phyloP scores from a whole-genome alignment of 2,329 filamentous ascomycete genomes.

The Pseudocercospora crystallina region DNA sequence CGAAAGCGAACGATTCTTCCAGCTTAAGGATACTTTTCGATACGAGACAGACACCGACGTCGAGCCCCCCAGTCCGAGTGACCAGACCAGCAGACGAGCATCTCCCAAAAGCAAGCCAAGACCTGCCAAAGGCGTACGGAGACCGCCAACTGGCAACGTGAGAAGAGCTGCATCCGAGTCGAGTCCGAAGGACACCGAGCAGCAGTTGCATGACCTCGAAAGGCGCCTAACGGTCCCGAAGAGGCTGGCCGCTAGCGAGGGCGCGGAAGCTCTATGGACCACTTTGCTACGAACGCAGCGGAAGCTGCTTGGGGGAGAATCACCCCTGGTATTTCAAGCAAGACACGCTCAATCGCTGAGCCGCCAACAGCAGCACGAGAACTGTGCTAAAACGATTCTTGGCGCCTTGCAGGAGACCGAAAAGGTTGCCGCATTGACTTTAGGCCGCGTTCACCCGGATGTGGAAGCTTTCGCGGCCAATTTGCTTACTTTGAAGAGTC shows the following conservation, averaged over 20 bases:
- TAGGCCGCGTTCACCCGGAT: constrained; percentile 10
- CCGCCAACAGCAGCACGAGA: constrained; percentile 6
- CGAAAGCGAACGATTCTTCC: neutral
- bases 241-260: neutral
- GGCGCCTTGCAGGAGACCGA: constrained; percentile 5
- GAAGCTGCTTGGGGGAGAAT: constrained; percentile 15
- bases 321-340: constrained; percentile 11
- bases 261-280: constrained; percentile 13
- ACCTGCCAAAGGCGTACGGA: too few relatives aligned
- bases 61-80: constrained; percentile 15
- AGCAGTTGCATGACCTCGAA: neutral
- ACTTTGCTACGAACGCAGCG: constrained; percentile 5
- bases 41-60: constrained; percentile 23
- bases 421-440: constrained; percentile 4
- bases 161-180: too few relatives aligned
- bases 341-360: constrained; percentile 7
- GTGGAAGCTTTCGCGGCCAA: constrained; percentile 11
- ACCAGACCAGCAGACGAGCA: neutral
- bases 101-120: neutral
- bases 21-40: neutral
- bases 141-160: too few relatives aligned
- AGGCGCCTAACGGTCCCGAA: constrained; percentile 13
- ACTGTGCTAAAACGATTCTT: neutral
- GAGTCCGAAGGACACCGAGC: neutral
- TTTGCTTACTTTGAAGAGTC: constrained; percentile 5